These are phyloP conservation scores for Persicaria tinctoria DNA, from an alignment of 148 eudicot genomes.

Conservation along the genomic window DNA sequence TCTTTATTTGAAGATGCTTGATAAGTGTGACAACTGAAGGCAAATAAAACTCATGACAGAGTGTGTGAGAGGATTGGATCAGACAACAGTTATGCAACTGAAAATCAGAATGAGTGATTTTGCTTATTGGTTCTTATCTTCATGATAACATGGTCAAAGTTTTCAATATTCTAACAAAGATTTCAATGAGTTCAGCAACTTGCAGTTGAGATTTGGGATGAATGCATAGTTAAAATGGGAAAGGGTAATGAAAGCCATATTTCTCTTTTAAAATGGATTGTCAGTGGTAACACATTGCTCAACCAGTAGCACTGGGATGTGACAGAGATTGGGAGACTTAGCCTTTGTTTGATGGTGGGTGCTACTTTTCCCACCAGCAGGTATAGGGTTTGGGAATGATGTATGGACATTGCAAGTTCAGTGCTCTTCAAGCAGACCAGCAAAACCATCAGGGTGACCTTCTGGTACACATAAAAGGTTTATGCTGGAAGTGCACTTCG, in stretches of 20 bases:
- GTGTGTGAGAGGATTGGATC: neutral
- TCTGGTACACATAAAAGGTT: neutral
- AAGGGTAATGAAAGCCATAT: neutral
- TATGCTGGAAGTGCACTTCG: neutral
- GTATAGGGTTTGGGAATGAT: too few species aligned
- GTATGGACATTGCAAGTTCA: too few species aligned
- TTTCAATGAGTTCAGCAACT: neutral
- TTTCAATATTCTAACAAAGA: neutral
- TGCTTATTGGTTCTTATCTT: neutral
- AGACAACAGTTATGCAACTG: neutral
- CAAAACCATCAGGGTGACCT: neutral
- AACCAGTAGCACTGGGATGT: too few species aligned
- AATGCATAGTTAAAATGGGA: neutral
- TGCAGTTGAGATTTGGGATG: neutral
- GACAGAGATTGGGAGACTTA: too few species aligned
- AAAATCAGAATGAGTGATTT: neutral
- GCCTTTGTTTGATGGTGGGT: too few species aligned
- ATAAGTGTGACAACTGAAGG: neutral
- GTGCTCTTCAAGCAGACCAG: too few species aligned
- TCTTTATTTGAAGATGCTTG: neutral
- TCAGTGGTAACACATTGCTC: neutral
- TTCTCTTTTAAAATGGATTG: neutral
- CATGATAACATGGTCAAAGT: neutral
- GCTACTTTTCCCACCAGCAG: too few species aligned
- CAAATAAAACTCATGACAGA: neutral